Base-by-base conservation (phyloP, 768 basidiomycete species). In the Favolaschia claudopus region DNA sequence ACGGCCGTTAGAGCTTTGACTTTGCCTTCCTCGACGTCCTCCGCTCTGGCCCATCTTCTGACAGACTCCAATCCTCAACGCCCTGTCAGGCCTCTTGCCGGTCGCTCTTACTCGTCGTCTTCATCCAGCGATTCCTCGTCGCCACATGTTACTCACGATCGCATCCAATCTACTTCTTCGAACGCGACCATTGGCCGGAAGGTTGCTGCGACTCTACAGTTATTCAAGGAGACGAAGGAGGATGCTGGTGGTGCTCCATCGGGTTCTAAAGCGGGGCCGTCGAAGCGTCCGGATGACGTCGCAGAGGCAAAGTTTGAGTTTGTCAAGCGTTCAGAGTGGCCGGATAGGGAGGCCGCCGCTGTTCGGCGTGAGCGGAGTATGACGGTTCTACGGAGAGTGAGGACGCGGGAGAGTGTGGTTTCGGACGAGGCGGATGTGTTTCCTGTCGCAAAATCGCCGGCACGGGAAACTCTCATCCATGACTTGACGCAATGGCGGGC, bases 291-390 rank as follows among this genome's bases (percentile, higher is more conserved):
- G 29, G 76, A 79, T 27, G 82, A 85, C 58, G 86, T 91, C 39
- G 82, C 85, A 24, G 84, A 89, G 60, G 82, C 89, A 17, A 83
- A 87, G 68, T 92, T 86, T 68, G 85, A 92, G 77, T 92, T 92
- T 66, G 89, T 93, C 43, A 92, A 91, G 70, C 85, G 92, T 38
- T 87, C 92, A 15, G 92, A 91, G 63, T 93, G 92, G 92, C 90
- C 89, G 1, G 91, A 91, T 71, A 84, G 89, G 36, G 92, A 92
- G 75, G 78, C 84, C 6, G 89, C 86, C 53, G 89, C 87, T 19
- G 77, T 87, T 45, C 80, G 90, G 55, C 79, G 90, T 56, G 88
- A 90, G 69, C 86, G 82, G 71, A 92, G 90, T 68, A 77, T 81
- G 32, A 84, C 86, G 19, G 79, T 78, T 20, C 70, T 89, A 52